phyloP scores from a whole-genome alignment of 768 basidiomycete species.

The Boletellus emodensis region DNA sequence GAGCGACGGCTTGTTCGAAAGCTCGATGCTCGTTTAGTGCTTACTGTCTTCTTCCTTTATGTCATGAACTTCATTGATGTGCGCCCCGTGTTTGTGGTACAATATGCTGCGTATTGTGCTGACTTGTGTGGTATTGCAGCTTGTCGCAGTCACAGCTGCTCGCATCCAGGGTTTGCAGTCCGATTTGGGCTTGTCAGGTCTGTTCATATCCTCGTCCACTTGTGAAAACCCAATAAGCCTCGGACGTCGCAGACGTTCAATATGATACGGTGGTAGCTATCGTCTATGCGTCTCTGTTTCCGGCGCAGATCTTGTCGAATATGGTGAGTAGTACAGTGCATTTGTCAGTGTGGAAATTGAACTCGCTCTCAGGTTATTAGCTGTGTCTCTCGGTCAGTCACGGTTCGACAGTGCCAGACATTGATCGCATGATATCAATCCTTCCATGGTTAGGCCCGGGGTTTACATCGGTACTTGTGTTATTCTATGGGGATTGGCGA shows the following conservation, averaged over 20 bases:
- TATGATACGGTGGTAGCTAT: slow-evolving; percentile 52
- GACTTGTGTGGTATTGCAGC: slow-evolving; percentile 27
- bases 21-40: slow-evolving; percentile 53
- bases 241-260: slow-evolving; percentile 41
- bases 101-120: not conserved
- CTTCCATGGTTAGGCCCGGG: slow-evolving; percentile 44
- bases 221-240: not conserved
- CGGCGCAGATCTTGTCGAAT: slow-evolving; percentile 44
- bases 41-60: slow-evolving; percentile 54
- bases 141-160: slow-evolving; percentile 47
- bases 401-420: not conserved
- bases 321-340: not conserved
- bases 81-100: slow-evolving; percentile 7
- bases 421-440: too few relatives aligned
- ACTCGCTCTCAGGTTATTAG: slow-evolving; percentile 44
- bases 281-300: slow-evolving; percentile 58
- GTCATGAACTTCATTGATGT: slow-evolving; percentile 72
- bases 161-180: slow-evolving; percentile 48
- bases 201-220: slow-evolving; percentile 12
- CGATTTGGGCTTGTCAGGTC: slow-evolving; percentile 46
- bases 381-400: slow-evolving; percentile 42
- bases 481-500: slow-evolving; percentile 60
- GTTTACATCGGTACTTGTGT: slow-evolving; percentile 63
- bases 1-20: slow-evolving; percentile 44
- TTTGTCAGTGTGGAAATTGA: not conserved